Conservation (phyloP, 2,329 filamentous ascomycete genomes). For the Leptographium galeiforme region DNA sequence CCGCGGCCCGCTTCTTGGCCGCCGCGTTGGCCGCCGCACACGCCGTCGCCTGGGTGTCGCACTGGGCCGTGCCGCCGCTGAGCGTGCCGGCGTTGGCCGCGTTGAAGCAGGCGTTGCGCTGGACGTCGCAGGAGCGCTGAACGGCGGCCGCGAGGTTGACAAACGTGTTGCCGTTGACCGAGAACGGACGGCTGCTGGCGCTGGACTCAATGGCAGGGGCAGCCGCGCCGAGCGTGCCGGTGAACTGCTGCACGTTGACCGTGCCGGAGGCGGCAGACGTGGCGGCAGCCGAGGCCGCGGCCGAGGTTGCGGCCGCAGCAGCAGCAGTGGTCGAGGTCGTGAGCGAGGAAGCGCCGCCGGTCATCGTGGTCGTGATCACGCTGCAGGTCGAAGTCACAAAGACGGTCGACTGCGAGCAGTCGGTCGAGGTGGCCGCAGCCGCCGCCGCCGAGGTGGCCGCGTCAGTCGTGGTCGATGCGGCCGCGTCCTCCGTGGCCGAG, state of each 20-base stretch:
- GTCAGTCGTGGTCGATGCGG: neutral
- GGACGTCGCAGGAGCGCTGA: constrained; percentile 29
- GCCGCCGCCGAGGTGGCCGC: constrained; percentile 6
- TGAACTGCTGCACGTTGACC: constrained; percentile 26
- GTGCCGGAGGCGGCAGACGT: neutral
- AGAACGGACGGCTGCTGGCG: constrained; percentile 20
- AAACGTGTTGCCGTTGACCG: constrained; percentile 25
- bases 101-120: constrained; percentile 31
- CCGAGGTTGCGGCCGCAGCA: neutral
- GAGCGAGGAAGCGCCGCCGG: constrained; percentile 9
- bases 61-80: constrained; percentile 20
- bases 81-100: constrained; percentile 22
- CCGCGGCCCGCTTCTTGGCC: constrained; percentile 11
- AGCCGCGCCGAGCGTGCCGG: constrained; percentile 25
- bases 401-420: constrained; percentile 4
- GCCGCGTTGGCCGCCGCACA: constrained; percentile 12
- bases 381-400: constrained; percentile 8
- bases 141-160: constrained; percentile 25
- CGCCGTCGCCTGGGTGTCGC: constrained; percentile 22
- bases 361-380: constrained; percentile 7
- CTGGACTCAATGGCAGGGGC: constrained; percentile 21
- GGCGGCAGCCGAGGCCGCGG: neutral
- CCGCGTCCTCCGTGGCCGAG: constrained; percentile 7
- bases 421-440: neutral
- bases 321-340: constrained; percentile 8